Conservation (phyloP, 2,329 filamentous ascomycete genomes). For the Ceratocystis papillata region DNA sequence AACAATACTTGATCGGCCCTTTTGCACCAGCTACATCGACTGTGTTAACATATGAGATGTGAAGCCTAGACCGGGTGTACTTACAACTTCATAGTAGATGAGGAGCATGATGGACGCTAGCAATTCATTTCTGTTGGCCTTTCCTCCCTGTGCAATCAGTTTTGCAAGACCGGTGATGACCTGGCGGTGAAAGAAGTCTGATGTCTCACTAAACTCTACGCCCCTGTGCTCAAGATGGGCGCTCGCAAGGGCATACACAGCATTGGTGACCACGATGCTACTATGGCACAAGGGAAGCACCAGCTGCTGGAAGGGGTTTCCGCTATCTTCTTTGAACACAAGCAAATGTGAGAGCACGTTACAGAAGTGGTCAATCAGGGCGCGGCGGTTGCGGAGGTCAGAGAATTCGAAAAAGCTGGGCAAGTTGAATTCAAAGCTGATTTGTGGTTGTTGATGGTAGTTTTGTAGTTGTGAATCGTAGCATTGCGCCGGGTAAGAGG, state of each 20-base stretch:
- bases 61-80: conserved; percentile 26
- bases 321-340: conserved; percentile 51
- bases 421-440: conserved; percentile 41
- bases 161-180: conserved; percentile 48
- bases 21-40: conserved; percentile 47
- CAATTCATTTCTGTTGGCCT: conserved; percentile 46
- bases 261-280: conserved; percentile 59
- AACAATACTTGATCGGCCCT: conserved; percentile 48
- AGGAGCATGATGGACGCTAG: conserved; percentile 51
- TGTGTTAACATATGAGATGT: neutral
- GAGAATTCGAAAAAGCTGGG: conserved; percentile 50
- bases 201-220: conserved; percentile 43
- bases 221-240: conserved; percentile 67
- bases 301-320: conserved; percentile 53
- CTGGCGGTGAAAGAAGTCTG: conserved; percentile 48
- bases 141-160: conserved; percentile 44
- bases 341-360: conserved; percentile 55
- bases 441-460: conserved; percentile 33
- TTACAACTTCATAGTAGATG: conserved; percentile 53
- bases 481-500: conserved; percentile 24
- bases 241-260: conserved; percentile 71
- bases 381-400: conserved; percentile 42
- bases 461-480: conserved; percentile 25
- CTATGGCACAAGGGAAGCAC: conserved; percentile 48
- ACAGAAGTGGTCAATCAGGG: conserved; percentile 51